Base-by-base conservation (phyloP, 345 rosid species). In the Rhodamnia argentea region DNA sequence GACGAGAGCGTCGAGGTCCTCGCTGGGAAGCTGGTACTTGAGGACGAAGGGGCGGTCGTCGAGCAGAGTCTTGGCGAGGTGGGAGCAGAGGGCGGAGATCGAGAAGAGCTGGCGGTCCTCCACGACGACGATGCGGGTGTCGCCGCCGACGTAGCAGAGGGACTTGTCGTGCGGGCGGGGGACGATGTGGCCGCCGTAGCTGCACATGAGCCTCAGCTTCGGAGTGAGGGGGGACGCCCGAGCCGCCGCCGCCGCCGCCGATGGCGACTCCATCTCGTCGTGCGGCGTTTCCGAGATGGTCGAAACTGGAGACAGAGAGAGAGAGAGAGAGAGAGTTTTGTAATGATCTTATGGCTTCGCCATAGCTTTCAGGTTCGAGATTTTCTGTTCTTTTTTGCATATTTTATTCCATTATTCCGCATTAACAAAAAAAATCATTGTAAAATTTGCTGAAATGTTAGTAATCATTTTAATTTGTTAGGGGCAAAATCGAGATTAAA, bases 21-120 rank as follows among this genome's bases (percentile, higher is more conserved):
- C 99, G 88, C 92, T 93, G 10, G 99, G 99, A 5, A 97, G 95
- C 90, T 97, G 99, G 86, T 95, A 97, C 89, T 96, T 97, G 85
- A 97, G 96, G 58, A 93, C 91, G 89, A 97, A 97, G 56, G 96
- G 88, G 29, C 92, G 88, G 83, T 92, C 94, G 88, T 91, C 88
- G 32, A 96, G 94, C 83, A 94, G 93, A 47, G 94, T 92, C 62
- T 90, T 90, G 22, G 99, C 91, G 56, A 97, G 95, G 47, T 95
- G 95, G 24, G 90, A 42, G 18, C 90, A 57, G 88, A 96, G 93
- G 42, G 94, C 90, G 5, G 94, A 53, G 76, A 95, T 98, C 32
- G 96, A 83, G 23, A 93, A 55, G 26, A 92, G 64, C 88, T 90
- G 91, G 44, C 99, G 99, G 86, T 95, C 99, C 24, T 47, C 78